Evolutionary conservation across 495 filamentous ascomycete genomes (phyloP).

Genomic region (Neurospora tetrasperma): DNA sequence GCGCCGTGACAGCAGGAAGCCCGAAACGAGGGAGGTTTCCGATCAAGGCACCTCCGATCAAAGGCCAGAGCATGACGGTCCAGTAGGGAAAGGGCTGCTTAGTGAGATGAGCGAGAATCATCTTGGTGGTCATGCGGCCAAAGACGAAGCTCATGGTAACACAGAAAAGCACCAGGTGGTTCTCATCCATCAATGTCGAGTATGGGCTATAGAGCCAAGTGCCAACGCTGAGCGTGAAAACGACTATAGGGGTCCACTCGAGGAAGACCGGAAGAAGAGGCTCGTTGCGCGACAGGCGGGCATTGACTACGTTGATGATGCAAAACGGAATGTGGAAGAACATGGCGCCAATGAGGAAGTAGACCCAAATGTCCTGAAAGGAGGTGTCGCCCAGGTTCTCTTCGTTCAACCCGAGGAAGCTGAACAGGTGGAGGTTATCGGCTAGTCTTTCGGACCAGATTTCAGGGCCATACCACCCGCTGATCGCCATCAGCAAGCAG

Average conservation of each 20-base stretch:
- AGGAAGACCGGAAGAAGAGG: conserved; percentile 79
- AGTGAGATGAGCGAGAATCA: conserved; percentile 91
- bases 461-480: conserved; percentile 76
- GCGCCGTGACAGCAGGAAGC: conserved; percentile 46
- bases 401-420: conserved; percentile 35
- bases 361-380: conserved; percentile 80
- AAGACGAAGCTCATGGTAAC: conserved; percentile 92
- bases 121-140: conserved; percentile 99
- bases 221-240: conserved; percentile 61
- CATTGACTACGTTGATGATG: conserved; percentile 70
- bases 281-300: conserved; percentile 58
- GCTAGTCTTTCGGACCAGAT: conserved; percentile 74
- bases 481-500: conserved; percentile 71
- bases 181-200: conserved; percentile 65
- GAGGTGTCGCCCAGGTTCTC: conserved; percentile 54
- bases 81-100: conserved; percentile 93
- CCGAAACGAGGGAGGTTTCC: conserved; percentile 76
- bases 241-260: conserved; percentile 85
- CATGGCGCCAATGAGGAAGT: conserved; percentile 59
- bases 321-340: conserved; percentile 75
- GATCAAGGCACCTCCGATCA: conserved; percentile 74
- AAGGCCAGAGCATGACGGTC: conserved; percentile 80
- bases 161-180: conserved; percentile 87
- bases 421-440: conserved; percentile 28
- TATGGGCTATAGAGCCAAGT: conserved; percentile 85